These are phyloP conservation scores for Prunella vulgaris DNA, from an alignment of 257 asterid species.

Conservation along the genomic window DNA sequence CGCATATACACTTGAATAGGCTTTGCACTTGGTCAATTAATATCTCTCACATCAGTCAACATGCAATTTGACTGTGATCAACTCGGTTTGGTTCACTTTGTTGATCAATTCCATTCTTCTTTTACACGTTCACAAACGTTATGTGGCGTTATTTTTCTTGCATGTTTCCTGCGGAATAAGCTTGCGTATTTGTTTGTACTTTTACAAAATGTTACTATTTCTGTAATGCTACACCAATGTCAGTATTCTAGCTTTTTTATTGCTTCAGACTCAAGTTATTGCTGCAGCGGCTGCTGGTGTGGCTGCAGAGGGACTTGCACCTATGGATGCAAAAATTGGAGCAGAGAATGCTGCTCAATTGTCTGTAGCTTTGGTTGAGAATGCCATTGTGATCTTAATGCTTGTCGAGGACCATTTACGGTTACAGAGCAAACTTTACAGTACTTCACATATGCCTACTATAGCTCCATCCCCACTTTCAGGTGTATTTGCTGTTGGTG, in stretches of 20 bases:
- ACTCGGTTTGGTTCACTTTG: constrained; percentile 3
- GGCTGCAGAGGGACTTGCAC: constrained; percentile 93
- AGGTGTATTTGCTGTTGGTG: constrained; percentile 42
- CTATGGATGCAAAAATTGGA: constrained; percentile 81
- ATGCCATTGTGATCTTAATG: constrained; percentile 95
- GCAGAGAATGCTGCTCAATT: constrained; percentile 99
- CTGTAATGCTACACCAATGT: constrained; percentile 29
- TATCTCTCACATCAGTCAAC: background rate
- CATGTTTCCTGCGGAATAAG: constrained; percentile 3
- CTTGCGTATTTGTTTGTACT: background rate
- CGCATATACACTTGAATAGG: too few species aligned
- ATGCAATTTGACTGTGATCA: background rate
- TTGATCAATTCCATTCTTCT: constrained; percentile 1
- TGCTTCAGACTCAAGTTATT: constrained; percentile 91
- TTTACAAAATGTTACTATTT: constrained; percentile 11
- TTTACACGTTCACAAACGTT: constrained; percentile 4
- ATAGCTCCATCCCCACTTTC: constrained; percentile 67
- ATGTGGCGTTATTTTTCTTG: background rate
- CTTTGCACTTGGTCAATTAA: too few species aligned
- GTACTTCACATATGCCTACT: constrained; percentile 60
- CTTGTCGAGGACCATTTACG: constrained; percentile 98
- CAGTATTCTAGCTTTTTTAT: constrained; percentile 41
- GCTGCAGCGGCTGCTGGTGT: constrained; percentile 99
- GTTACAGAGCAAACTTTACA: constrained; percentile 83
- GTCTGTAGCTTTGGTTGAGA: constrained; percentile 97